Conservation (phyloP, 495 filamentous ascomycete genomes). For the Evernia prunastri region DNA sequence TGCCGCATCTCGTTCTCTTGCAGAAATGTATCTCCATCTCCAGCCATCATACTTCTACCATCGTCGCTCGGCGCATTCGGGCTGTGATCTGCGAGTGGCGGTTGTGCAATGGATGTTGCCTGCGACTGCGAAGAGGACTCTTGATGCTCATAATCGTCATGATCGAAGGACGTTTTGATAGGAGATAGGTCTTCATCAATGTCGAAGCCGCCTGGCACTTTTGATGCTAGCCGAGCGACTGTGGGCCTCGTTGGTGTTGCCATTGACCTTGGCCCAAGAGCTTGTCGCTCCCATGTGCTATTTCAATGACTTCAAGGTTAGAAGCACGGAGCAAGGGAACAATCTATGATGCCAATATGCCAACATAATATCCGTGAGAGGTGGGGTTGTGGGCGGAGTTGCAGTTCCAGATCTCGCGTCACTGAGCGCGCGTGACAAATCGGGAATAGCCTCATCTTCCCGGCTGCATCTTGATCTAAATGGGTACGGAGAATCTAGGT, state of each 20-base stretch:
- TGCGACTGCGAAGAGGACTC: slow-evolving; percentile 4
- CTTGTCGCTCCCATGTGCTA: background rate
- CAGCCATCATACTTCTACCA: slow-evolving; percentile 32
- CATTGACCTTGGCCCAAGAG: slow-evolving; percentile 14
- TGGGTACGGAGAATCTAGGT: no score
- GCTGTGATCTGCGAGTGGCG: slow-evolving; percentile 21
- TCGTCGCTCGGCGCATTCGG: slow-evolving; percentile 33
- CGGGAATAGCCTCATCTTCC: background rate
- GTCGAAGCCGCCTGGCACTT: slow-evolving; percentile 34
- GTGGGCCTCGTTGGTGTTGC: slow-evolving; percentile 22
- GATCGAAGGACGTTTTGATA: slow-evolving; percentile 36
- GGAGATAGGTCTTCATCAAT: slow-evolving; percentile 35
- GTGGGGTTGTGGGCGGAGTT: background rate
- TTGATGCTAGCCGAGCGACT: slow-evolving; percentile 26
- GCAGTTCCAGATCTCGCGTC: slow-evolving; percentile 3
- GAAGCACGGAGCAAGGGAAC: background rate
- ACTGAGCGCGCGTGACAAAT: background rate
- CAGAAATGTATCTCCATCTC: slow-evolving; percentile 44
- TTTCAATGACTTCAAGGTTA: background rate
- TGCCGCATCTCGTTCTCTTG: slow-evolving; percentile 62
- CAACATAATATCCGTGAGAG: background rate
- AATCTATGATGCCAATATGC: background rate
- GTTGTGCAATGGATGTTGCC: background rate
- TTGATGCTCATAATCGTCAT: slow-evolving; percentile 15
- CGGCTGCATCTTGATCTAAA: no score